Conservation (phyloP, 106 monocot genomes). For the Gastrodia elata region DNA sequence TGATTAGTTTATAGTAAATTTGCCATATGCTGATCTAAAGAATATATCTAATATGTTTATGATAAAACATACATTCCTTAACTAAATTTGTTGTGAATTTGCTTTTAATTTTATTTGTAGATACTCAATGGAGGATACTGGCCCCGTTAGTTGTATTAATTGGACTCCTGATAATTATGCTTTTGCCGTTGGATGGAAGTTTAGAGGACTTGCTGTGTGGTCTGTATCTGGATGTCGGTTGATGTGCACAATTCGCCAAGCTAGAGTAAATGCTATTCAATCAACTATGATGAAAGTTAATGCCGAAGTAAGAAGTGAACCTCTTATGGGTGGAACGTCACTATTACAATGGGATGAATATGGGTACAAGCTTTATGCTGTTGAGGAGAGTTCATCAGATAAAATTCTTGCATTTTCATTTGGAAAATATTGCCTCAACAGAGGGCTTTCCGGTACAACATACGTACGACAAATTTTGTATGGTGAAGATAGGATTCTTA, state of each 20-base stretch:
- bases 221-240: slow-evolving; percentile 94
- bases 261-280: slow-evolving; percentile 61
- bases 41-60: neutral
- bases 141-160: slow-evolving; percentile 77
- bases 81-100: neutral
- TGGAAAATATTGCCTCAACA: slow-evolving; percentile 88
- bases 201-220: slow-evolving; percentile 94
- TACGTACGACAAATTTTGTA: slow-evolving; percentile 85
- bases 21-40: neutral
- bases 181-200: slow-evolving; percentile 96
- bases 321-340: slow-evolving; percentile 79
- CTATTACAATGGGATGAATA: slow-evolving; percentile 89
- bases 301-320: slow-evolving; percentile 69
- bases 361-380: slow-evolving; percentile 89
- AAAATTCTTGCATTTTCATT: slow-evolving; percentile 88
- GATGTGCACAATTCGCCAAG: slow-evolving; percentile 96
- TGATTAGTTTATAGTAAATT: neutral
- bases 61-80: neutral
- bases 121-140: slow-evolving; percentile 96
- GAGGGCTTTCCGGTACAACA: slow-evolving; percentile 87
- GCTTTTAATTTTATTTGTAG: slow-evolving; percentile 20
- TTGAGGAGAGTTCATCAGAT: slow-evolving; percentile 67
- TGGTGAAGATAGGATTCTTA: slow-evolving; percentile 88
- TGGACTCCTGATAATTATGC: slow-evolving; percentile 98
- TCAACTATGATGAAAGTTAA: slow-evolving; percentile 73